These are phyloP conservation scores for Eleusine coracana DNA, from an alignment of 176 grass and related monocot genomes.

Conservation along the genomic window DNA sequence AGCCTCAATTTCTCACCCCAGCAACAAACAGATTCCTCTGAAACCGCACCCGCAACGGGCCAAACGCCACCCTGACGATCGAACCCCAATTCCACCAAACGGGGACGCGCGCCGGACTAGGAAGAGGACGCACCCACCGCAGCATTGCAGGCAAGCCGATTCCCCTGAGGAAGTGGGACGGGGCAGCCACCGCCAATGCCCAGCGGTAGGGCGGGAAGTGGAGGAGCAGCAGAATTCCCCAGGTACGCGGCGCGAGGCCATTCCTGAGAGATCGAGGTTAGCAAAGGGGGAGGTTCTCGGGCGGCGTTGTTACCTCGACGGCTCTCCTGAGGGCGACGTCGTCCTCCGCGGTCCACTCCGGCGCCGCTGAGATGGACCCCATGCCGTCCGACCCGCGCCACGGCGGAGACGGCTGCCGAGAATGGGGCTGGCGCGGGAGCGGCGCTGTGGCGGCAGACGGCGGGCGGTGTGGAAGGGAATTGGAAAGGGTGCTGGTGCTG, in stretches of 20 bases:
- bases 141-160: too few relatives aligned
- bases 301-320: constrained; percentile 48
- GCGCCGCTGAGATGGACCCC: constrained; percentile 32
- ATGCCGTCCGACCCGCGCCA: constrained; percentile 15
- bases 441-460: neutral
- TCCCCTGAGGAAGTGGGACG: neutral
- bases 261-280: fast-evolving
- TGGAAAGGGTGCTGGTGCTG: too few relatives aligned
- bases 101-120: too few relatives aligned
- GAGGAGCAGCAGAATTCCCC: neutral
- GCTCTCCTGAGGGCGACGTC: constrained; percentile 57
- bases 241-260: neutral
- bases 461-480: neutral
- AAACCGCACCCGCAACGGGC: too few relatives aligned
- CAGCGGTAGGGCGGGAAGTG: neutral
- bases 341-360: constrained; percentile 52
- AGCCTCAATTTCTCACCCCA: neutral
- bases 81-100: neutral
- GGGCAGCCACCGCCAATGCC: neutral
- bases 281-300: neutral
- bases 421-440: neutral
- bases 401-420: neutral
- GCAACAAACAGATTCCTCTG: neutral
- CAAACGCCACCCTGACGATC: neutral
- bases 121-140: neutral